These are phyloP conservation scores for Trypanosoma brucei DNA, from an alignment of 208 protist genomes.

Conservation along the genomic window DNA sequence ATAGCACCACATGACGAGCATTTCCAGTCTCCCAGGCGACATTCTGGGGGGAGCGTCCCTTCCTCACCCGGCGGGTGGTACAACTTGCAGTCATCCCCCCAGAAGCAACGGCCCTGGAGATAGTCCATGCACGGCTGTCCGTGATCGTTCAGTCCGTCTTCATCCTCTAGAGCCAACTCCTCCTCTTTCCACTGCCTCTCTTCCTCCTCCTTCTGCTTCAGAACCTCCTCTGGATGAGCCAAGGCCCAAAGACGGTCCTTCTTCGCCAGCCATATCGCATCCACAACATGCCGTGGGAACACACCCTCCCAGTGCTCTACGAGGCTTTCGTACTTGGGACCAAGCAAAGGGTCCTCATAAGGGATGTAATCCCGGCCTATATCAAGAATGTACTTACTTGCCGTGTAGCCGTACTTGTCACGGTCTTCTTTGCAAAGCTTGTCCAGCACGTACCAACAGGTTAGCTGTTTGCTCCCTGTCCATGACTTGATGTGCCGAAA, in stretches of 20 bases:
- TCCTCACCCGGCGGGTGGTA: slow-evolving; percentile 86
- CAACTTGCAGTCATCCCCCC: slow-evolving; percentile 70
- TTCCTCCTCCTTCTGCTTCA: slow-evolving; percentile 60
- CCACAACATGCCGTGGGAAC: slow-evolving; percentile 83
- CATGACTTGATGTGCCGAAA: slow-evolving; percentile 89
- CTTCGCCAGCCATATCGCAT: slow-evolving; percentile 81
- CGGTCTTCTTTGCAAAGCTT: slow-evolving; percentile 86
- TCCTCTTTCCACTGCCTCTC: slow-evolving; percentile 74
- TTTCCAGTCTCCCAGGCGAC: slow-evolving; percentile 89
- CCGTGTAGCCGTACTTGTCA: slow-evolving; percentile 81
- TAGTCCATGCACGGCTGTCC: slow-evolving; percentile 91
- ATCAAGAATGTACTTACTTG: slow-evolving; percentile 84
- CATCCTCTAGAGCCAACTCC: slow-evolving; percentile 71
- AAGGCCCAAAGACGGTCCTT: slow-evolving; percentile 84
- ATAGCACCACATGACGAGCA: slow-evolving; percentile 85
- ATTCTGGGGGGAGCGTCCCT: slow-evolving; percentile 79
- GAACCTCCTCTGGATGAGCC: slow-evolving; percentile 64
- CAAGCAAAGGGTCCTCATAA: slow-evolving; percentile 76
- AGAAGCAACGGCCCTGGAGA: slow-evolving; percentile 83
- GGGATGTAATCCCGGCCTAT: slow-evolving; percentile 87
- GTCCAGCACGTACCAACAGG: slow-evolving; percentile 90
- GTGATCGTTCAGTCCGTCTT: slow-evolving; percentile 87
- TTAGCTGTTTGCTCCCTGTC: slow-evolving; percentile 76
- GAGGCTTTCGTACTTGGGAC: slow-evolving; percentile 82
- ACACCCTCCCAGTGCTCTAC: slow-evolving; percentile 89